These are phyloP conservation scores for Leucocoprinus leucothites DNA, from an alignment of 768 basidiomycete genomes.

Conservation along the genomic window DNA sequence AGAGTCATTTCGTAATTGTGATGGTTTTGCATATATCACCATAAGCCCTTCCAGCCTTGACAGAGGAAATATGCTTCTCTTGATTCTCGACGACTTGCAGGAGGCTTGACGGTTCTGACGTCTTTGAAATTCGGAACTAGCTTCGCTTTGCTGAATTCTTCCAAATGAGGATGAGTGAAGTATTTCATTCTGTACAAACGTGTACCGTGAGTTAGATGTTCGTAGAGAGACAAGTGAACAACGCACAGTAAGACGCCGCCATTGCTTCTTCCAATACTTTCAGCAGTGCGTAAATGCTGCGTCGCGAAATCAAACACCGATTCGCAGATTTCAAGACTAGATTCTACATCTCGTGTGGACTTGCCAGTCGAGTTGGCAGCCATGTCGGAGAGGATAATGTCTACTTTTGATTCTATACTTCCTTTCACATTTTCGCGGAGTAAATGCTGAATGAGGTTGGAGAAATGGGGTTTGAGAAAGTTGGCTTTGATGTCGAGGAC, in stretches of 20 bases:
- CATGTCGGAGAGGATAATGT: conserved; percentile 89
- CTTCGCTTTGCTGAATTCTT: conserved; percentile 56
- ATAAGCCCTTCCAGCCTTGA: conserved; percentile 54
- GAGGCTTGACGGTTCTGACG: conserved; percentile 75
- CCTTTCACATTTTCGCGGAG: conserved; percentile 19
- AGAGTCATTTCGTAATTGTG: too few species aligned
- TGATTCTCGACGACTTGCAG: conserved; percentile 74
- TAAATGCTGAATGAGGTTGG: conserved; percentile 37
- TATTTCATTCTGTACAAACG: conserved; percentile 66
- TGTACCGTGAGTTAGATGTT: conserved; percentile 8
- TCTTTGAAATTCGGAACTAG: conserved; percentile 63
- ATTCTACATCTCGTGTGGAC: conserved; percentile 56
- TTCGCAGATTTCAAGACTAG: conserved; percentile 69
- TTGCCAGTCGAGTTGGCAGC: conserved; percentile 82
- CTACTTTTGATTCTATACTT: conserved; percentile 46
- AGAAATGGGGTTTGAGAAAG: conserved; percentile 61
- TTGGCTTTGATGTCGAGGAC: conserved; percentile 74
- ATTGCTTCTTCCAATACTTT: conserved; percentile 35
- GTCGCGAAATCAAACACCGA: conserved; percentile 71
- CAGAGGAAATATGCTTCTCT: conserved; percentile 88
- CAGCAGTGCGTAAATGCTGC: conserved; percentile 45
- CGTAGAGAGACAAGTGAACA: conserved; percentile 6
- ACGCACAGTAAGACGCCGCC: conserved; percentile 62
- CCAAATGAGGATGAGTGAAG: conserved; percentile 71
- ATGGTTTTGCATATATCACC: too few species aligned